Base-by-base conservation (phyloP, 2,329 filamentous ascomycete species). In the Acrocalymma vagum region DNA sequence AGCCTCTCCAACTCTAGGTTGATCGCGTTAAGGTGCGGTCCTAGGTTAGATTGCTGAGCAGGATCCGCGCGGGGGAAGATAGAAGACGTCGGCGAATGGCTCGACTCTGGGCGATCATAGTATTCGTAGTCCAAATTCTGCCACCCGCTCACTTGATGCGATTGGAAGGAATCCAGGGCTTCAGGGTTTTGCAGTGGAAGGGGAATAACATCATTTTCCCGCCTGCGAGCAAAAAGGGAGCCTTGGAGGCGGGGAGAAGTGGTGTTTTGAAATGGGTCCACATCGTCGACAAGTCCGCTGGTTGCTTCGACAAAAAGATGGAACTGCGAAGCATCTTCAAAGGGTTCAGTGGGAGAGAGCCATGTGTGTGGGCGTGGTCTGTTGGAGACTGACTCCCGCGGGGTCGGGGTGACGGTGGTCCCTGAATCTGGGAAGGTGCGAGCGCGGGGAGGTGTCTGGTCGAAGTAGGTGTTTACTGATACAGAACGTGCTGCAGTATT, bases 291-390 rank as follows among this genome's bases (percentile, higher is more conserved):
- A 7, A 70, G 53, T 1, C 67, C 66, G 21, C 59, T 63, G 9
- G 66, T 72, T 13, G 69, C 69, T 55, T 71, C 67, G 15, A 62
- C 69, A 29, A 72, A 72, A 1, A 71, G 58, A 24, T 67, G 66
- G 23, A 69, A 69, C 21, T 72, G 63, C 8, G 63, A 62, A 9
- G 60, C 45, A 37, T 69, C 61, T 7, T 61, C 55, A 34, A 70
- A 69, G 9, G 67, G 57, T 22, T 69, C 65, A 3, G 61, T 65
- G 1, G 62, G 61, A 10, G 65, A 67, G 6, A 67, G 42, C 57
- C 62, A 67, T 8, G 64, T 64, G 26, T 67, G 60, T 17, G 65
- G 63, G 31, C 63, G 59, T 28, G 58, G 56, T 38, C 57, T 49
- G 23, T 37, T 48, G 4, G 55, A 47, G 10, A 41, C 22, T 7